Percentiles rank a stretch among this genome's conserved stretches.
These are phyloP conservation scores for Arthrobotrys entomopaga DNA, from an alignment of 2,329 filamentous ascomycete species.

Conservation along the genomic window DNA sequence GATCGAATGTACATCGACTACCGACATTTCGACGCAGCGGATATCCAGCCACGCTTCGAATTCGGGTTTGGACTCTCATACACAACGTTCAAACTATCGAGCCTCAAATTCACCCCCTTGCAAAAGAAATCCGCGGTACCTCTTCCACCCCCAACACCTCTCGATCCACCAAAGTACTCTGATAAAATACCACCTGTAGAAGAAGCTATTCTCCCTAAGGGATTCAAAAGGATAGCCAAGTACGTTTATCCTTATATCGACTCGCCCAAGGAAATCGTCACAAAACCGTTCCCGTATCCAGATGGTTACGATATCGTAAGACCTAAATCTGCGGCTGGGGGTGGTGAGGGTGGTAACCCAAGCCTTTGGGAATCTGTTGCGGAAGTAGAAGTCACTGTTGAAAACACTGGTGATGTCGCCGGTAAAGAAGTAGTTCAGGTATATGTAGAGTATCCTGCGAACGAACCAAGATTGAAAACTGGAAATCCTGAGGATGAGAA, in stretches of 20 bases:
- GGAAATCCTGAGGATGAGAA: slow-evolving; percentile 21
- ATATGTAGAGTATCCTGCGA: slow-evolving; percentile 70
- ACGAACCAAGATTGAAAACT: slow-evolving; percentile 60
- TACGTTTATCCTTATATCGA: slow-evolving; percentile 77
- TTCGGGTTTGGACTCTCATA: slow-evolving; percentile 76
- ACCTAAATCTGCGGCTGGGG: slow-evolving; percentile 68
- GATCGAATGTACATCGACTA: slow-evolving; percentile 75
- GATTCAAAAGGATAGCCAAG: slow-evolving; percentile 29
- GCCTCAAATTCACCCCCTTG: slow-evolving; percentile 65
- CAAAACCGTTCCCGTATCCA: slow-evolving; percentile 71
- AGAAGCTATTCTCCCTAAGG: slow-evolving; percentile 27
- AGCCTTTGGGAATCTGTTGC: slow-evolving; percentile 73
- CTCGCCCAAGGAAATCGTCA: slow-evolving; percentile 66
- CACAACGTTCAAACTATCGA: slow-evolving; percentile 71
- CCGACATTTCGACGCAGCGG: slow-evolving; percentile 68
- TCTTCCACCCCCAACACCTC: slow-evolving; percentile 61
- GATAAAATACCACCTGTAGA: slow-evolving; percentile 20
- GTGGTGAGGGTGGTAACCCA: slow-evolving; percentile 67
- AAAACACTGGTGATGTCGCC: slow-evolving; percentile 69
- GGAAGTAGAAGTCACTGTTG: slow-evolving; percentile 69
- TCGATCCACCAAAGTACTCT: slow-evolving; percentile 64
- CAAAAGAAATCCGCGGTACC: slow-evolving; percentile 65
- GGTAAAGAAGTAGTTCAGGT: slow-evolving; percentile 70
- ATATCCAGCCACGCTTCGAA: slow-evolving; percentile 70
- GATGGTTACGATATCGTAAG: slow-evolving; percentile 70